Evolutionary conservation across 75 land plant species (phyloP), one percentile per base, ranked within the genome.

Genomic region (Pinus taeda): DNA sequence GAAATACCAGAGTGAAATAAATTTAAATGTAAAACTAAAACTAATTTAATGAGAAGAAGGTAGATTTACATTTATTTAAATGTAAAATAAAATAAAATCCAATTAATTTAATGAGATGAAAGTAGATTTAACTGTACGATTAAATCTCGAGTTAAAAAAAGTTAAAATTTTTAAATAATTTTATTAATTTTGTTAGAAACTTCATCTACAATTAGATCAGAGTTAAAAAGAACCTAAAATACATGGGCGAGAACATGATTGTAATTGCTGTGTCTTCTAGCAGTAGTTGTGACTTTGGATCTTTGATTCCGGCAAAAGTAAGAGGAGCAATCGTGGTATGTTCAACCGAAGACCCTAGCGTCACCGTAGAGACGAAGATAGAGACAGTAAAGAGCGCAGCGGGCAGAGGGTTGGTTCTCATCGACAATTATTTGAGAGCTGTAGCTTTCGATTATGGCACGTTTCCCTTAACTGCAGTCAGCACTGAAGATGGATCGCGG

Each of bases 271-370:
- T 64, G 69, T 21, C 18, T 72, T n/a, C n/a, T 26, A 8, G 57
- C 85, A 91, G 97, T 57, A 81, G 77, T 64, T 95, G 98, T 58
- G 75, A 69, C 65, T 83, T 88, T 42, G 88, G 86, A 74, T 85
- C 91, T n/a, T 59, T 94, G 64, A 90, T 92, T 65, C 61, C 85
- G 6, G 60, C 67, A 30, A 92, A 90, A 67, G 83, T 83, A 21
- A 78, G 60, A 8, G 91, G 90, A 39, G 92, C 85, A 75, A 90
- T 94, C 36, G 80, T 94, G 14, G 80, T 89, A 6, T 94, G 97
- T 72, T n/a, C 81, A 18, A 57, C 62, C 8, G 81, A 83, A 39
- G 78, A 71, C 20, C 58, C 66, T n/a, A n/a, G n/a, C 1, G 57
- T 84, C 21, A 45, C 83, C 7, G 81, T 78, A 30, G 55, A 71